phyloP scores from a whole-genome alignment of 176 grass and related monocot genomes.

The Carex cristatella region DNA sequence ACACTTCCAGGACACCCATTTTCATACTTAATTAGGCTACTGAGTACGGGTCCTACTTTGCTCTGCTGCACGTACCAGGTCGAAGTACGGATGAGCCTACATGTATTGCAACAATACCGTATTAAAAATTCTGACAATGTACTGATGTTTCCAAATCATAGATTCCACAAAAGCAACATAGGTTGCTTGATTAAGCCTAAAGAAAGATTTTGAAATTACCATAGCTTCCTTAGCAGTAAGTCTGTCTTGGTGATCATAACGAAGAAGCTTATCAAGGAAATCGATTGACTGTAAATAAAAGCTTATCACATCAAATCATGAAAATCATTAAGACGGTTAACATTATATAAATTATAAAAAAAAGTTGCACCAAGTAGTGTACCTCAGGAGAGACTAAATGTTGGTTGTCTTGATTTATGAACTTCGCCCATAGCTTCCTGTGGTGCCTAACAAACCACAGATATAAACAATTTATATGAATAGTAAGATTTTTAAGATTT shows the following conservation, averaged over 20 bases:
- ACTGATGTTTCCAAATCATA: not conserved
- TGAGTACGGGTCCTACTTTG: conserved; percentile 52
- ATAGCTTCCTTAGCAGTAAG: conserved; percentile 92
- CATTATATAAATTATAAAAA: not conserved
- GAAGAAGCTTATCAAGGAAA: conserved; percentile 95
- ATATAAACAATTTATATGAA: conserved; percentile 14
- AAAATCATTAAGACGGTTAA: not conserved
- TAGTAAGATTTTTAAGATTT: not conserved
- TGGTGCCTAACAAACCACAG: conserved; percentile 52
- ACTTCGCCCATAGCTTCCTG: conserved; percentile 80
- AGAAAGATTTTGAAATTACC: conserved; percentile 47
- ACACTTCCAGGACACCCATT: not conserved
- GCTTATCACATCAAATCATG: conserved; percentile 2
- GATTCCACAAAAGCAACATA: not conserved
- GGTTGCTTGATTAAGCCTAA: not conserved
- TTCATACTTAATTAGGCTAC: conserved; percentile 29
- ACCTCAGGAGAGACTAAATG: conserved; percentile 94
- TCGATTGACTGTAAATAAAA: conserved; percentile 70
- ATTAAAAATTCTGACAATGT: not conserved
- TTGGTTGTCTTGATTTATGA: conserved; percentile 90
- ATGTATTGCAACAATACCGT: conserved; percentile 19
- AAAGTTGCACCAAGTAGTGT: conserved; percentile 8
- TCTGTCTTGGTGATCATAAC: conserved; percentile 93
- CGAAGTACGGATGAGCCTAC: conserved; percentile 82
- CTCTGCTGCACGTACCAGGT: conserved; percentile 84